A percentile compares a stretch with the other conserved stretches of the same genome.
Conservation (phyloP, 2,329 filamentous ascomycete genomes). For the Lecanicillium sp. region DNA sequence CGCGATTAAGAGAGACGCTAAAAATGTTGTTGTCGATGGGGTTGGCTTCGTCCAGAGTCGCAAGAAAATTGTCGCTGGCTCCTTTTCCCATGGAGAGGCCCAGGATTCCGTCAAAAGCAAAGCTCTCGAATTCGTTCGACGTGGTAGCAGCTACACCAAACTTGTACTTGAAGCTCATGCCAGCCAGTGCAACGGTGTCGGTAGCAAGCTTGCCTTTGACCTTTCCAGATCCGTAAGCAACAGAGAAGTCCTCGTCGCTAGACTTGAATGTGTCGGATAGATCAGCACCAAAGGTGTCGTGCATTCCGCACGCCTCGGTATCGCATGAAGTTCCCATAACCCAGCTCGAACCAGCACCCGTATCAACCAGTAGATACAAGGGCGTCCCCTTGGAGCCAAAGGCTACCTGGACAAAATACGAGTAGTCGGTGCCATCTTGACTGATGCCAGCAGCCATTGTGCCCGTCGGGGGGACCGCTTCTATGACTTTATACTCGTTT, state of each 20-base stretch:
- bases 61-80: slow-evolving; percentile 57
- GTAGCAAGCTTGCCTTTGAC: slow-evolving; percentile 58
- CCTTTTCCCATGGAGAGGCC: slow-evolving; percentile 61
- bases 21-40: slow-evolving; percentile 57
- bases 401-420: slow-evolving; percentile 52
- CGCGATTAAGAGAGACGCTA: slow-evolving; percentile 61
- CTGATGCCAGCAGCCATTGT: slow-evolving; percentile 45
- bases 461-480: slow-evolving; percentile 35
- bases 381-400: slow-evolving; percentile 47
- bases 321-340: slow-evolving; percentile 67
- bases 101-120: slow-evolving; percentile 82
- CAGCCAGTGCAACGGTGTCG: slow-evolving; percentile 61
- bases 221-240: slow-evolving; percentile 70
- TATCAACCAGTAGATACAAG: slow-evolving; percentile 57
- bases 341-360: slow-evolving; percentile 69
- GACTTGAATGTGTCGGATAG: slow-evolving; percentile 57
- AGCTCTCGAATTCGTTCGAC: slow-evolving; percentile 65
- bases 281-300: slow-evolving; percentile 58
- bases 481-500: slow-evolving; percentile 39
- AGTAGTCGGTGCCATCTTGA: slow-evolving; percentile 58
- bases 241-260: slow-evolving; percentile 46
- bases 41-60: slow-evolving; percentile 47
- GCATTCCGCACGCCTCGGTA: slow-evolving; percentile 56
- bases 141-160: slow-evolving; percentile 68
- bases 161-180: slow-evolving; percentile 52